Conservation (phyloP, 495 filamentous ascomycete genomes). For the Penicillium mononematosum region DNA sequence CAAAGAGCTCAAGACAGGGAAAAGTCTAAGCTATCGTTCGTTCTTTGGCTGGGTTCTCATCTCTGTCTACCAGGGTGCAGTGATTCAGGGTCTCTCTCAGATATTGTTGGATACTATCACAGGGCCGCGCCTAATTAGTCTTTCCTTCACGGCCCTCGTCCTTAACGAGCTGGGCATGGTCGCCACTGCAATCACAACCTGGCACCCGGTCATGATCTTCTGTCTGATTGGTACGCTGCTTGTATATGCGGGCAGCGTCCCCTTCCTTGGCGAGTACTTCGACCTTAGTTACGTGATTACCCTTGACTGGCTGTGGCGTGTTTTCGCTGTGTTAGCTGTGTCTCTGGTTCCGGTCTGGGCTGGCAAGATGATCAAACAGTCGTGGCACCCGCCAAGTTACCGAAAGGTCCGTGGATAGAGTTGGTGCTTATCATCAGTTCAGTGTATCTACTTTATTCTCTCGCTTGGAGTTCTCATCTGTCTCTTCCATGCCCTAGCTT, state of each 20-base stretch:
- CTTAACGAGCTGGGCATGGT: constrained; percentile 98
- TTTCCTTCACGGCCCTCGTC: constrained; percentile 89
- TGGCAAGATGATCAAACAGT: constrained; percentile 77
- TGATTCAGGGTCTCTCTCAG: constrained; percentile 92
- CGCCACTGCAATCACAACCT: constrained; percentile 91
- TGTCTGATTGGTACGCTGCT: constrained; percentile 76
- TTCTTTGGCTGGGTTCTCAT: constrained; percentile 98
- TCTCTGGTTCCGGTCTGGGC: constrained; percentile 82
- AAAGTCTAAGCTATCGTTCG: constrained; percentile 82
- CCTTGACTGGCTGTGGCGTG: constrained; percentile 84
- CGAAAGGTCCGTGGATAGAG: constrained; percentile 76
- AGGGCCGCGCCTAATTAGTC: constrained; percentile 73
- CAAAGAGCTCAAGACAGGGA: constrained; percentile 85
- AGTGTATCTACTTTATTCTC: not conserved
- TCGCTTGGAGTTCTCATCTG: constrained; percentile 1
- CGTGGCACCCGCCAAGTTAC: constrained; percentile 89
- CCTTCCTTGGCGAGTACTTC: constrained; percentile 87
- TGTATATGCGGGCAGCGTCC: constrained; percentile 77
- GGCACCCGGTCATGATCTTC: constrained; percentile 92
- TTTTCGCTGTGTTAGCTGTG: constrained; percentile 73
- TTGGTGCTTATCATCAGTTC: not conserved
- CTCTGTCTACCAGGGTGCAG: constrained; percentile 88
- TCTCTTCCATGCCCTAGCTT: not conserved
- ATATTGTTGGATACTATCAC: constrained; percentile 73
- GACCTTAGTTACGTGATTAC: constrained; percentile 78